A percentile compares a stretch with the other conserved stretches of the same genome.
Evolutionary conservation across 2,329 filamentous ascomycete species (phyloP).

Genomic region (Epichloe elymi): DNA sequence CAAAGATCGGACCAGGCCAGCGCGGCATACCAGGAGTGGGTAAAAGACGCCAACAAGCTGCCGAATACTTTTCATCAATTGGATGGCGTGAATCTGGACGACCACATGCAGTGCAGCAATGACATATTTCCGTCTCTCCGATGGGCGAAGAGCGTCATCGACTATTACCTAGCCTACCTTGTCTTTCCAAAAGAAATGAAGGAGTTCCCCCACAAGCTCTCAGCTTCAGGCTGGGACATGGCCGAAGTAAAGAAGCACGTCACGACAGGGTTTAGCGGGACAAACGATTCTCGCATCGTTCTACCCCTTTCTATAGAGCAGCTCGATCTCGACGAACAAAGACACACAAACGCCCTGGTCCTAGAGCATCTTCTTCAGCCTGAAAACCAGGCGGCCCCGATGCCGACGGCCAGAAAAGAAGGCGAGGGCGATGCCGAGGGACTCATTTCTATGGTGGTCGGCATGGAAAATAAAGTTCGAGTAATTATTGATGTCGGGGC

Average conservation of each 20-base stretch:
- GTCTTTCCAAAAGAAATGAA: constrained; percentile 50
- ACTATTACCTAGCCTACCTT: constrained; percentile 47
- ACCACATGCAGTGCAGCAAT: constrained; percentile 32
- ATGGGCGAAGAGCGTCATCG: constrained; percentile 38
- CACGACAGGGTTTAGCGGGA: constrained; percentile 57
- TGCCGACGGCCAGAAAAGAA: not conserved
- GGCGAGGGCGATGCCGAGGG: constrained; percentile 16
- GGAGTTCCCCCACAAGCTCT: constrained; percentile 50
- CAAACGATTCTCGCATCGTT: constrained; percentile 46
- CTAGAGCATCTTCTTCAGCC: constrained; percentile 41
- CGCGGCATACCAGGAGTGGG: constrained; percentile 38
- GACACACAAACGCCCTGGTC: constrained; percentile 56
- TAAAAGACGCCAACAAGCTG: constrained; percentile 20
- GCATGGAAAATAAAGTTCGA: constrained; percentile 25
- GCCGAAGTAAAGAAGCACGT: constrained; percentile 30
- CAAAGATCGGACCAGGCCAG: constrained; percentile 36
- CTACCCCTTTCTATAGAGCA: constrained; percentile 45
- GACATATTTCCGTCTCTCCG: constrained; percentile 40
- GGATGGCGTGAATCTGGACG: constrained; percentile 43
- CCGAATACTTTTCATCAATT: constrained; percentile 26
- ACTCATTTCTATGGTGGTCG: constrained; percentile 30
- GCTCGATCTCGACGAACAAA: constrained; percentile 37
- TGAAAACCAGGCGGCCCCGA: constrained; percentile 29
- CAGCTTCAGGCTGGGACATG: constrained; percentile 56
- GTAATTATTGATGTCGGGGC: constrained; percentile 63